Base-by-base conservation (phyloP, 768 basidiomycete genomes). In the Kwoniella europaea region DNA sequence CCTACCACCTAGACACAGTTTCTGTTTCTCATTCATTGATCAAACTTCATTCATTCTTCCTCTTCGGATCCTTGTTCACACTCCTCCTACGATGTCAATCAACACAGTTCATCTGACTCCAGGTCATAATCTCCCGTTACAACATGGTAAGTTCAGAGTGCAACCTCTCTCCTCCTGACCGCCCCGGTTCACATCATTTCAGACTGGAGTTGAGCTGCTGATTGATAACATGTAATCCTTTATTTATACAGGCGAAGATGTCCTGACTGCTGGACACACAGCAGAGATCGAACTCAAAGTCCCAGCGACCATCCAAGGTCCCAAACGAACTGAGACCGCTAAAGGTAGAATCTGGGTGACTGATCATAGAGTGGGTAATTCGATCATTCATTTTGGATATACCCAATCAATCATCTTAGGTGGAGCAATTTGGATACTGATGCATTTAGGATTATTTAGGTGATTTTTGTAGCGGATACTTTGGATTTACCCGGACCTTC, bases 321-420 rank as follows among this genome's bases (percentile, higher is more conserved):
- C 79, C 2, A 80, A 80, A 62, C 68, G 79, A 46, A 75, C 60
- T 7, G 79, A 77, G 46, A 67, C 43, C 24, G 69, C 68, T 10
- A 76, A 76, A 53, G 79, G 79, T 5, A 42, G 68, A 42, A 56
- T 80, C 42, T 80, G 76, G 76, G 71, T 78, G 24, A 80, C 76
- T 13, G 75, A 80, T 72, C 74, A 78, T 22, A 41, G 79, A n/a
- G 76, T 80, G 29, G 58, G 78, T 71, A 20, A 9, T 35, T 35
- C 35, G 7, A 35, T 35, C 35, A 35, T 35, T 35, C 35, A 7
- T 35, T 35, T 35, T 35, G 35, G 35, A 35, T 35, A 35, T 35
- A 35, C 35, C 35, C 5, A 35, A 35, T 35, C 35, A 35, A 35
- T 9, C 35, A 35, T 35, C 35, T 35, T 35, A 35, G 35, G 35